Base-by-base conservation (phyloP, 345 rosid species). In the Chamaenerion angustifolium region DNA sequence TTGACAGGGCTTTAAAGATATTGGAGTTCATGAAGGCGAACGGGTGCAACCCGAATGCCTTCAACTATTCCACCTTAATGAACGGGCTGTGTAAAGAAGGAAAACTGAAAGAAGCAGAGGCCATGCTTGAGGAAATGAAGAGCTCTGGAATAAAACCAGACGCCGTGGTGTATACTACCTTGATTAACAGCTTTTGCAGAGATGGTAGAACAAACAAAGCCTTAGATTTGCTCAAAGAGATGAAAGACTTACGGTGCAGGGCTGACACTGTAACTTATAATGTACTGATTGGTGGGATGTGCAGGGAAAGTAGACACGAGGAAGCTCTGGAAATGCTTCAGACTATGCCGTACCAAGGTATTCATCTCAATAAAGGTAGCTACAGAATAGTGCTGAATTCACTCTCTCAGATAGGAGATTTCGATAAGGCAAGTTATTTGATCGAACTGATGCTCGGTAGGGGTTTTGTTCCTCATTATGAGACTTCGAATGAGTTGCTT, bases 1-100 rank as follows among this genome's bases (percentile, higher is more conserved):
- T 78, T 65, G 85, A 75, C 57, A 71, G 64, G 49, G 98, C 79
- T 1, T 70, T 63, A 71, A 82, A 74, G 73, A 80, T 90, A 56
- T 45, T 90, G 55, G 89, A 83, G 16, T 85, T 89, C 40, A 83
- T 82, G 96, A 86, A 72, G 73, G 75, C 60, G 58, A 80, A 82
- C 45, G 95, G 96, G 57, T 84, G 86, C 56, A 58, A 18, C 45
- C 95, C 95, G 2, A 84, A 82, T 46, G 51, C 84, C 23, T 74
- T 71, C 63, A 84, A 79, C 37, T 84, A 88, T 71, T 74, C 88
- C 1, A 40, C 85, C 49, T 35, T 84, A 12, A 84, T 88, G 82
- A 79, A 78, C 46, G 88, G 88, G 11, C 71, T 59, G 49, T 72
- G 82, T 61, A 78, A 71, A 60, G 84, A 76, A 40, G 86, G 84